Evolutionary conservation across 2,329 filamentous ascomycete genomes (phyloP).

Genomic region (Penicillium sp.): DNA sequence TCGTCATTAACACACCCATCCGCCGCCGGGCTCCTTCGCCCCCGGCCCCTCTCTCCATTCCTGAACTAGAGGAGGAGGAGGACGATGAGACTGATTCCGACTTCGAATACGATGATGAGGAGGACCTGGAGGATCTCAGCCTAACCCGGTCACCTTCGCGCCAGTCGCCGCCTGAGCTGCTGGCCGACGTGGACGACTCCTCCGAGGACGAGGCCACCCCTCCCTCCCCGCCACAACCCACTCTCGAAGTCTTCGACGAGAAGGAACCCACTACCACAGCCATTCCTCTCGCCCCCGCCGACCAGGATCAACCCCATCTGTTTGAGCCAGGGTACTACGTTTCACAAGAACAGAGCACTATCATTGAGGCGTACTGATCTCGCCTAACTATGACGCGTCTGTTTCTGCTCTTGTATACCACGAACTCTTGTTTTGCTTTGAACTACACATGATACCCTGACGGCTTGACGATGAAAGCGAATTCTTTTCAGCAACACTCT

Average conservation of each 20-base stretch:
- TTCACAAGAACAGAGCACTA: constrained; percentile 47
- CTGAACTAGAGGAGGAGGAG: constrained; percentile 36
- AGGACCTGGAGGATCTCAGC: constrained; percentile 64
- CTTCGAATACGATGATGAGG: constrained; percentile 59
- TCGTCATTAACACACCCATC: constrained; percentile 43
- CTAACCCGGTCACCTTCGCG: constrained; percentile 72
- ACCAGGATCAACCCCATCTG: constrained; percentile 47
- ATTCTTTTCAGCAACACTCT: constrained; percentile 12
- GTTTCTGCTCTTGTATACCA: constrained; percentile 25
- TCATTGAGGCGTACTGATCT: constrained; percentile 55
- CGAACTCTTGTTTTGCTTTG: constrained; percentile 13
- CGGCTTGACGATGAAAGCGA: constrained; percentile 20
- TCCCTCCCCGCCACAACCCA: constrained; percentile 64
- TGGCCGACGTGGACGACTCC: constrained; percentile 66
- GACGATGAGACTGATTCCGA: constrained; percentile 60
- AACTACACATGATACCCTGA: constrained; percentile 28
- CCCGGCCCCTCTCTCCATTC: constrained; percentile 30
- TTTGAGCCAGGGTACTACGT: constrained; percentile 56
- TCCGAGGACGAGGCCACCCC: constrained; percentile 76
- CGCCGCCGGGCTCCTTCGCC: constrained; percentile 38
- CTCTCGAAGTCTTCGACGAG: constrained; percentile 64
- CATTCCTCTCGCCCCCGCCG: constrained; percentile 39
- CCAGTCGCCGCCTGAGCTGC: constrained; percentile 70
- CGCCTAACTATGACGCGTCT: constrained; percentile 10
- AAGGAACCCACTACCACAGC: constrained; percentile 56